Evolutionary conservation across 1,284 basidiomycete genomes (phyloP).

Genomic region (Cryptococcus amylolentus): DNA sequence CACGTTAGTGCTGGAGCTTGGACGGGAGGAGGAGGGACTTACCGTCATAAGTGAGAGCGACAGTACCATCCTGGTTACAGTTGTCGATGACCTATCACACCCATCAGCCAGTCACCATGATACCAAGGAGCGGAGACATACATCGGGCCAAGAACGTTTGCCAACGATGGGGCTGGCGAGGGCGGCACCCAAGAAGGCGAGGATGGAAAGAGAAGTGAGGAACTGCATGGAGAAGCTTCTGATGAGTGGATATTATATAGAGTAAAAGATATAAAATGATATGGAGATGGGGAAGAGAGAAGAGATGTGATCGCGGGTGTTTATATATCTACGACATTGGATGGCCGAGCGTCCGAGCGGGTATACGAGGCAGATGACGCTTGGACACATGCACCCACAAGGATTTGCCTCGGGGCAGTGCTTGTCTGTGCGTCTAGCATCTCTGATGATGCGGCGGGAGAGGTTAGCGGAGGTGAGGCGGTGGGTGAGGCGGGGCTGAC

Average conservation of each 20-base stretch:
- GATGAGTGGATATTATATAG: not conserved
- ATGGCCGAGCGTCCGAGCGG: too few species aligned
- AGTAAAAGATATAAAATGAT: not conserved
- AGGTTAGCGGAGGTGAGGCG: too few species aligned
- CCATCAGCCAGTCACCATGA: constrained; percentile 8
- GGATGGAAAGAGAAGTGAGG: constrained; percentile 2
- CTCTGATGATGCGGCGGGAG: too few species aligned
- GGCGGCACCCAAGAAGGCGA: constrained; percentile 18
- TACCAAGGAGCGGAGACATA: not conserved
- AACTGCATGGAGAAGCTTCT: not conserved
- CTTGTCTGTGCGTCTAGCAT: too few species aligned
- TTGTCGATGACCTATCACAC: constrained; percentile 32
- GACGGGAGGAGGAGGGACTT: constrained; percentile 7
- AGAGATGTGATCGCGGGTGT: not conserved
- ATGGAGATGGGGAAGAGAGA: not conserved
- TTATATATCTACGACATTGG: too few species aligned
- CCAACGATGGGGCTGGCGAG: constrained; percentile 5
- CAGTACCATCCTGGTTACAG: constrained; percentile 35
- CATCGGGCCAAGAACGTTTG: constrained; percentile 5
- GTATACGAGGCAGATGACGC: too few species aligned
- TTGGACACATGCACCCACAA: too few species aligned
- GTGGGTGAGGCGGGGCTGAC: too few species aligned
- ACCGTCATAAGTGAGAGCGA: constrained; percentile 57
- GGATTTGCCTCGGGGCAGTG: too few species aligned
- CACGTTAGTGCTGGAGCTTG: not conserved